These are phyloP conservation scores for Rubroboletus pulcherrimus DNA, from an alignment of 768 basidiomycete species.

Conservation along the genomic window DNA sequence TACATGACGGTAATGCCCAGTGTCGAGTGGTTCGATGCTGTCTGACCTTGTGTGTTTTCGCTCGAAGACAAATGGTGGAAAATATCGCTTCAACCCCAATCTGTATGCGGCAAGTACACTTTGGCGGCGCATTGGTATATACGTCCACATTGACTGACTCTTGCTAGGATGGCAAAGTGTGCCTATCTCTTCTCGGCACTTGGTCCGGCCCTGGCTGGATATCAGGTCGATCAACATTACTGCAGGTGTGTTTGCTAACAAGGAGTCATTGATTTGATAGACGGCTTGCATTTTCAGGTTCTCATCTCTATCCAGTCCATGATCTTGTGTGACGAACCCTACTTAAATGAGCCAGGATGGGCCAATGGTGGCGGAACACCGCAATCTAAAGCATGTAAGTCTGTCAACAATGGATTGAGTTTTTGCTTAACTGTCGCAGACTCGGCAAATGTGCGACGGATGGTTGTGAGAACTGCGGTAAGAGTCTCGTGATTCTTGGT, in stretches of 20 bases:
- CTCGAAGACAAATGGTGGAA: conserved; percentile 76
- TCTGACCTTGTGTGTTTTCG: conserved; percentile 5
- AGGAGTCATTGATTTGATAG: not conserved
- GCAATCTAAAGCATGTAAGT: conserved; percentile 72
- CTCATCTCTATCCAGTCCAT: conserved; percentile 95
- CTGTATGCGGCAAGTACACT: conserved; percentile 69
- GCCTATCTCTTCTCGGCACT: conserved; percentile 85
- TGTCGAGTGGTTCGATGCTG: not conserved
- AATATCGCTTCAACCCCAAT: conserved; percentile 91
- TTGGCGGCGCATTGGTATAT: not conserved
- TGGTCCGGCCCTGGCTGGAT: conserved; percentile 96
- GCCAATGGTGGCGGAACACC: conserved; percentile 68
- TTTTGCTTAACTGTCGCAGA: conserved; percentile 43
- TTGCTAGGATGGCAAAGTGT: conserved; percentile 88
- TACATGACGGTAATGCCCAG: conserved; percentile 49
- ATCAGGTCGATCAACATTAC: conserved; percentile 80
- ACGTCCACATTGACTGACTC: not conserved
- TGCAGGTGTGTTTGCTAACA: conserved; percentile 53
- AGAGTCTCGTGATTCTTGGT: conserved; percentile 16
- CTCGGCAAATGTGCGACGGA: conserved; percentile 88
- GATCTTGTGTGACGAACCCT: conserved; percentile 92
- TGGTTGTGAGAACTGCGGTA: conserved; percentile 88
- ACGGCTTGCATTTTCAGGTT: conserved; percentile 39
- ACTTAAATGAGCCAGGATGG: conserved; percentile 92
- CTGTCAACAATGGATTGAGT: not conserved